Conservation (phyloP, 345 rosid genomes). For the Toxicodendron radicans region DNA sequence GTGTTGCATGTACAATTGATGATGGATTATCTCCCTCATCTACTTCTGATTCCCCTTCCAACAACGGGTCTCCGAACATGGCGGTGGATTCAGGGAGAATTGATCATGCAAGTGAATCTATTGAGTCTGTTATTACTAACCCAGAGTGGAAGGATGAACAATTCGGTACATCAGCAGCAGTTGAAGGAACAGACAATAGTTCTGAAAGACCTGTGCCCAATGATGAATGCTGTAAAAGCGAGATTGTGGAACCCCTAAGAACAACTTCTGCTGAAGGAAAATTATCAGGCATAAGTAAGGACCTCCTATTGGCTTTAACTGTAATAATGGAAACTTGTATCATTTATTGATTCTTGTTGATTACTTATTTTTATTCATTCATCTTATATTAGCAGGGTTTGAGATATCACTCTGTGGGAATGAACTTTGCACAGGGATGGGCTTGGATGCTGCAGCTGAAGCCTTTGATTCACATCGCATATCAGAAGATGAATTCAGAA, state of each 20-base stretch:
- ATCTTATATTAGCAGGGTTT: slow-evolving; percentile 49
- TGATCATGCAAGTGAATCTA: slow-evolving; percentile 29
- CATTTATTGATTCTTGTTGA: slow-evolving; percentile 17
- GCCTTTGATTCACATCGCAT: slow-evolving; percentile 66
- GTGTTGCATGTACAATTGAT: slow-evolving; percentile 17
- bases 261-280: slow-evolving; percentile 31
- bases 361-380: slow-evolving; percentile 23
- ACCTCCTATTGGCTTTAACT: slow-evolving; percentile 17
- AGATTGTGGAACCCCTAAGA: slow-evolving; percentile 36
- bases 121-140: slow-evolving; percentile 26
- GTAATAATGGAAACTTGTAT: background rate
- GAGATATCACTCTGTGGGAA: slow-evolving; percentile 84
- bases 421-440: slow-evolving; percentile 75
- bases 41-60: slow-evolving; percentile 20
- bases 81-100: slow-evolving; percentile 13
- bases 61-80: slow-evolving; percentile 16
- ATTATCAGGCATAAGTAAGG: slow-evolving; percentile 39
- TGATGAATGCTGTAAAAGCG: slow-evolving; percentile 33
- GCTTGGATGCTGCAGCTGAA: slow-evolving; percentile 70
- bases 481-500: slow-evolving; percentile 60
- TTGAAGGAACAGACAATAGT: slow-evolving; percentile 29
- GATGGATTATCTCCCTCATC: slow-evolving; percentile 24
- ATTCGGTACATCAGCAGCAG: slow-evolving; percentile 32
- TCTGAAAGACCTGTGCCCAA: slow-evolving; percentile 22
- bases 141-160: slow-evolving; percentile 40